Conservation (phyloP, 768 basidiomycete genomes). For the Suillus tomentosus region DNA sequence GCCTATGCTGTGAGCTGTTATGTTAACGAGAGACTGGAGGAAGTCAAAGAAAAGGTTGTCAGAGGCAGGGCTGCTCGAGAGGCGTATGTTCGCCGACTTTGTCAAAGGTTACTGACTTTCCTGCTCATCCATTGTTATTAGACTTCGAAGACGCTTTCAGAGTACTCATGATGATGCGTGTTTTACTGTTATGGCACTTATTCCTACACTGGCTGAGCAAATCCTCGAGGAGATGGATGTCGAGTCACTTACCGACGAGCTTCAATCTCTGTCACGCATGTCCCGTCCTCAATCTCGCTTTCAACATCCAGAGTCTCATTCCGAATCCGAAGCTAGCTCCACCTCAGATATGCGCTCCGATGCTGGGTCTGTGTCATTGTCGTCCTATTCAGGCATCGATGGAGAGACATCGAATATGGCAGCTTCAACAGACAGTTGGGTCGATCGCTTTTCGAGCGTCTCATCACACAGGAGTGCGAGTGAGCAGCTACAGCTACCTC, state of each 20-base stretch:
- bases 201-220: constrained; percentile 66
- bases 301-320: constrained; percentile 28
- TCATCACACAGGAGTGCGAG: background rate
- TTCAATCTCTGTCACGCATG: constrained; percentile 47
- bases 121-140: constrained; percentile 30
- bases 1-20: constrained; percentile 66
- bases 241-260: constrained; percentile 62
- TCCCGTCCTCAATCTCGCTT: constrained; percentile 23
- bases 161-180: constrained; percentile 78
- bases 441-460: constrained; percentile 38
- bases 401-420: constrained; percentile 39
- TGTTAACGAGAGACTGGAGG: constrained; percentile 60
- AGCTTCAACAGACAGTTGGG: constrained; percentile 45
- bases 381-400: constrained; percentile 40
- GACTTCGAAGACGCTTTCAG: constrained; percentile 70
- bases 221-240: constrained; percentile 77
- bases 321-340: constrained; percentile 40
- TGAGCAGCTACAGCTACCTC: constrained; percentile 16
- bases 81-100: constrained; percentile 49
- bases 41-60: constrained; percentile 63
- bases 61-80: constrained; percentile 66
- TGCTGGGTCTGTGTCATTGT: constrained; percentile 41
- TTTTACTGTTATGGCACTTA: constrained; percentile 71
- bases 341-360: constrained; percentile 46
- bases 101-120: constrained; percentile 8